These are phyloP conservation scores for Suillus sp. DNA, from an alignment of 768 basidiomycete genomes.

Conservation along the genomic window DNA sequence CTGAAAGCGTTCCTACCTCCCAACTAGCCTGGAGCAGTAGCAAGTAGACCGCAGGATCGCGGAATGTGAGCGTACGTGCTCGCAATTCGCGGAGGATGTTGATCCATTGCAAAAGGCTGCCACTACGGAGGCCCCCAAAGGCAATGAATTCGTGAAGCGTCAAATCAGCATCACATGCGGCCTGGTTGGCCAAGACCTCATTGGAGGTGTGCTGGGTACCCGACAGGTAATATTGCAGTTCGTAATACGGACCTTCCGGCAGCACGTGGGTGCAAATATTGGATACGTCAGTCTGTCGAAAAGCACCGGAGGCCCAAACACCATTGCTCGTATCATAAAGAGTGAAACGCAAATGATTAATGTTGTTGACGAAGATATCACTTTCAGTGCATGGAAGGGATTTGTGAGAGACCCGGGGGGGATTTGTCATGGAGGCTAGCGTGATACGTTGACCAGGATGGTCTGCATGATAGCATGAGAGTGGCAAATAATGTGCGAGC, in stretches of 20 bases:
- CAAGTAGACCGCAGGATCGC: slow-evolving; percentile 38
- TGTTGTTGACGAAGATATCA: slow-evolving; percentile 31
- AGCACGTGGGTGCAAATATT: slow-evolving; percentile 35
- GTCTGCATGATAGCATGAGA: neutral
- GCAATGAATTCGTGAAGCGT: slow-evolving; percentile 44
- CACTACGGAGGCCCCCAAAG: slow-evolving; percentile 45
- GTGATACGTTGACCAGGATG: slow-evolving; percentile 31
- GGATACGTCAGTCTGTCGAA: slow-evolving; percentile 17
- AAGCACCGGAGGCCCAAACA: slow-evolving; percentile 20
- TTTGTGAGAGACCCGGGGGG: slow-evolving; percentile 29
- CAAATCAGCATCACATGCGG: slow-evolving; percentile 38
- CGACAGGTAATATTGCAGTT: slow-evolving; percentile 39
- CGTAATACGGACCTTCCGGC: slow-evolving; percentile 33
- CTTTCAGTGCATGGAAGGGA: slow-evolving; percentile 21
- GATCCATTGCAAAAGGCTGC: slow-evolving; percentile 45
- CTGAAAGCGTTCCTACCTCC: slow-evolving; percentile 37
- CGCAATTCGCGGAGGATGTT: slow-evolving; percentile 47
- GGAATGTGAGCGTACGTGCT: slow-evolving; percentile 37
- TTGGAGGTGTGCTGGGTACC: slow-evolving; percentile 44
- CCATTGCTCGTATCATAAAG: slow-evolving; percentile 27
- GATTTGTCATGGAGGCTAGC: slow-evolving; percentile 39
- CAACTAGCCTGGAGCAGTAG: slow-evolving; percentile 44
- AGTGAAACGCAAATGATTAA: slow-evolving; percentile 25
- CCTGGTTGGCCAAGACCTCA: slow-evolving; percentile 43
- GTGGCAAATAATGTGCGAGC: slow-evolving; percentile 8